Percentiles rank a stretch among this genome's conserved stretches.
Evolutionary conservation across 2,329 filamentous ascomycete genomes (phyloP).

Genomic region (Bisporella sp.): DNA sequence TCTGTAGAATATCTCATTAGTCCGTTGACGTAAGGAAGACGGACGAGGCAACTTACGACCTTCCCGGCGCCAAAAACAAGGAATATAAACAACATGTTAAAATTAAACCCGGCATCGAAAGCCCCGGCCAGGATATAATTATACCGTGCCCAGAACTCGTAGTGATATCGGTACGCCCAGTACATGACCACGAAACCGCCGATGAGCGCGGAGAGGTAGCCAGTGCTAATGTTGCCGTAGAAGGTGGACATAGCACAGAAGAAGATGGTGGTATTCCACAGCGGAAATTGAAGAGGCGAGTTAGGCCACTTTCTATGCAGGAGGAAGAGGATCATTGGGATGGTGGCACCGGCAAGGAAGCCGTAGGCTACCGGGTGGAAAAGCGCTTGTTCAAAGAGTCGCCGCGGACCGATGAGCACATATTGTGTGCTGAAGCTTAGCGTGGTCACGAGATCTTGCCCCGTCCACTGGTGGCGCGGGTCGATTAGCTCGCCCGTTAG

Average conservation of each 20-base stretch:
- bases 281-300: slow-evolving; percentile 36
- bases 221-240: slow-evolving; percentile 55
- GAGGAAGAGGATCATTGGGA: slow-evolving; percentile 40
- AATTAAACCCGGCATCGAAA: slow-evolving; percentile 55
- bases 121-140: slow-evolving; percentile 56
- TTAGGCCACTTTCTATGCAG: slow-evolving; percentile 46
- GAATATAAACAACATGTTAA: slow-evolving; percentile 56
- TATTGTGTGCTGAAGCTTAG: slow-evolving; percentile 53
- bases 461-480: slow-evolving; percentile 55
- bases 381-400: slow-evolving; percentile 41
- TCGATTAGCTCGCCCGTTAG: slow-evolving; percentile 42
- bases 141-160: slow-evolving; percentile 51
- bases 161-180: slow-evolving; percentile 47
- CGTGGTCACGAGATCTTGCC: slow-evolving; percentile 42
- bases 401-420: slow-evolving; percentile 45
- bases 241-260: slow-evolving; percentile 47
- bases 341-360: slow-evolving; percentile 42
- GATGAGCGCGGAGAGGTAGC: slow-evolving; percentile 48
- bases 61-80: slow-evolving; percentile 48
- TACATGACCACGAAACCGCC: slow-evolving; percentile 56
- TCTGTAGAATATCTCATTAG: background rate
- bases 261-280: slow-evolving; percentile 58
- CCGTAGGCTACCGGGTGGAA: slow-evolving; percentile 44
- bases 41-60: slow-evolving; percentile 32
- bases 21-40: background rate